Conservation (phyloP, 2,329 filamentous ascomycete species). For the Bisporella sp. region DNA sequence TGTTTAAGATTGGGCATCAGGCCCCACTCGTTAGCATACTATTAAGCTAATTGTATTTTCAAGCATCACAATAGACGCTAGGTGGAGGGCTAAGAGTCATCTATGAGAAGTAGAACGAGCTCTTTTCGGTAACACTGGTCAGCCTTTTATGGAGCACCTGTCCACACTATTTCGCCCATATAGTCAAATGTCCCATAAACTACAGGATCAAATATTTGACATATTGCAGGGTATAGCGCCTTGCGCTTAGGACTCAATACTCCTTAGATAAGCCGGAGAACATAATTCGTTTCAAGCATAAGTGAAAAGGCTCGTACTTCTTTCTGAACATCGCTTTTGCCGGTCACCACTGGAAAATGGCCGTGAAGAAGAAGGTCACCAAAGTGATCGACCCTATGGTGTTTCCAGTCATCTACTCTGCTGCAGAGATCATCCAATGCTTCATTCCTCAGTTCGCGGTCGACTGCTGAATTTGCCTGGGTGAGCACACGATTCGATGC, state of each 20-base stretch:
- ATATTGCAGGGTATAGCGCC: constrained; percentile 6
- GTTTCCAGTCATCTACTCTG: constrained; percentile 96
- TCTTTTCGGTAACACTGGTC: no score
- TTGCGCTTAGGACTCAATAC: constrained; percentile 12
- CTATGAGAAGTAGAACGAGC: no score
- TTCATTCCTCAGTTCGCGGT: constrained; percentile 76
- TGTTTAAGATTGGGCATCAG: constrained; percentile 31
- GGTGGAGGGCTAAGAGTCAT: no score
- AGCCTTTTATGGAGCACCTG: no score
- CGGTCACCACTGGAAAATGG: constrained; percentile 85
- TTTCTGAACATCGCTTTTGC: constrained; percentile 83
- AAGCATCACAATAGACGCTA: no score
- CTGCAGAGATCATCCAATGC: constrained; percentile 74
- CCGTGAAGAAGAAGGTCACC: constrained; percentile 83
- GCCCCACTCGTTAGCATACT: constrained; percentile 20
- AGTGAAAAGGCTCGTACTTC: constrained; percentile 39
- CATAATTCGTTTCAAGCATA: constrained; percentile 10
- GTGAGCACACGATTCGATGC: constrained; percentile 75
- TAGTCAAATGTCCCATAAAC: no score
- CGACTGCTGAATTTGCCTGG: constrained; percentile 85
- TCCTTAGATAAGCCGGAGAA: constrained; percentile 3
- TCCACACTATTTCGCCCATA: no score
- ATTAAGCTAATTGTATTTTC: neutral
- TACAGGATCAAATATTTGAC: no score
- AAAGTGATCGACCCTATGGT: constrained; percentile 83